These are phyloP conservation scores for Verticillium albo-atrum DNA, from an alignment of 2,329 filamentous ascomycete species.

Conservation along the genomic window DNA sequence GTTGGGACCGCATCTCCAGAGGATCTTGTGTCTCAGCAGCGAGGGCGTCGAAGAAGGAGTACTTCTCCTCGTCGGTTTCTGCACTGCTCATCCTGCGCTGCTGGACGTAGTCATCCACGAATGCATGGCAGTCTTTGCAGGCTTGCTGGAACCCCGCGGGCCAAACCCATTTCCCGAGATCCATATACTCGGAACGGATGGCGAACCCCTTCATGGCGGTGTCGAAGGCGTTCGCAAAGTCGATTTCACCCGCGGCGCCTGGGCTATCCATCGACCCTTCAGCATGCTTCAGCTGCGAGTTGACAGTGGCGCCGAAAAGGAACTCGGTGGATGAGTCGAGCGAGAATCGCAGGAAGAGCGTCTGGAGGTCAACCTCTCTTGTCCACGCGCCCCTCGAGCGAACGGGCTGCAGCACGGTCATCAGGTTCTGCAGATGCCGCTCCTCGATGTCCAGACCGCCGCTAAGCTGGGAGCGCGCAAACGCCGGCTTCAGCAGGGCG, in stretches of 20 bases:
- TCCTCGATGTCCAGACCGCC: not conserved
- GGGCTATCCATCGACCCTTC: not conserved
- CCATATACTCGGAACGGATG: constrained; percentile 6
- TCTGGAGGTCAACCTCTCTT: constrained; percentile 11
- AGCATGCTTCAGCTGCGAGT: constrained; percentile 3
- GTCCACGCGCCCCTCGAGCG: constrained; percentile 31
- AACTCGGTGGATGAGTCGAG: constrained; percentile 9
- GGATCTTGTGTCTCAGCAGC: constrained; percentile 7
- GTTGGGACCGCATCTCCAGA: not conserved
- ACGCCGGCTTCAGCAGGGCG: constrained; percentile 33
- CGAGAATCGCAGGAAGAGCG: constrained; percentile 14
- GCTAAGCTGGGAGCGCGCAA: constrained; percentile 11
- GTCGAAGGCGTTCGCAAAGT: constrained; percentile 7
- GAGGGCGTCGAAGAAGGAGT: constrained; percentile 14
- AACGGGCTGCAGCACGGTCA: constrained; percentile 23
- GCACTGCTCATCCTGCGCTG: constrained; percentile 1
- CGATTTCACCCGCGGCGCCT: not conserved
- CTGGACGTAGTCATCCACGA: constrained; percentile 11
- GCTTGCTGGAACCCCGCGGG: not conserved
- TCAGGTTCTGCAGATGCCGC: constrained; percentile 23
- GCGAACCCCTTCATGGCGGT: constrained; percentile 4
- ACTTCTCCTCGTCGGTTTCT: not conserved
- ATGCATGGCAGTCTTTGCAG: constrained; percentile 1
- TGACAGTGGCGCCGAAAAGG: constrained; percentile 4
- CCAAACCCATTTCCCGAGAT: constrained; percentile 8